phyloP scores from a whole-genome alignment of 2,329 filamentous ascomycete species.

The Aulographum hederae region DNA sequence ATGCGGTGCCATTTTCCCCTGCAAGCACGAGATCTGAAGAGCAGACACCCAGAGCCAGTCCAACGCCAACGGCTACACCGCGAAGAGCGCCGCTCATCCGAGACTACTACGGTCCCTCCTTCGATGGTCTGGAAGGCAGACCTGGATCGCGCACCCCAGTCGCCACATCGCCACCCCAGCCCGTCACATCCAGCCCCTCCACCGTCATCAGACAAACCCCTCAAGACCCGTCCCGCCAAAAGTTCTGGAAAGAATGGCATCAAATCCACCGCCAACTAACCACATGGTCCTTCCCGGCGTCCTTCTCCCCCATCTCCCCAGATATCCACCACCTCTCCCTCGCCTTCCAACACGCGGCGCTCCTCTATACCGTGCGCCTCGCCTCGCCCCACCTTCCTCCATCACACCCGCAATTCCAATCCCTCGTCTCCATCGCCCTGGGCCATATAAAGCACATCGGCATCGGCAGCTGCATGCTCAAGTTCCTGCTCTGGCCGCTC shows the following conservation, averaged over 20 bases:
- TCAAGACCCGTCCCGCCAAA: conserved; percentile 19
- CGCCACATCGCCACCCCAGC: conserved; percentile 20
- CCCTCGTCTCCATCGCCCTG: conserved; percentile 63
- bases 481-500: conserved; percentile 84
- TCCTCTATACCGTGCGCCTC: conserved; percentile 79
- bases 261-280: conserved; percentile 59
- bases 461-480: conserved; percentile 53
- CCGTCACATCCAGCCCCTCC: conserved; percentile 14
- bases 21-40: not conserved
- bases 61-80: not conserved
- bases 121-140: conserved; percentile 45
- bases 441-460: conserved; percentile 69
- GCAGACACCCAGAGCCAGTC: not conserved
- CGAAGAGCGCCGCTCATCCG: conserved; percentile 3
- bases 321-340: conserved; percentile 61
- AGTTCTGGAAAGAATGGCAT: conserved; percentile 80
- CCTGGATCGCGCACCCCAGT: conserved; percentile 46
- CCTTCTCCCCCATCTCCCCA: not conserved
- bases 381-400: conserved; percentile 59
- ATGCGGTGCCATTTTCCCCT: too few relatives aligned
- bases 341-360: conserved; percentile 73
- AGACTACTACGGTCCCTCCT: conserved; percentile 35
- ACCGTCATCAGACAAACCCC: conserved; percentile 13
- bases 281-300: conserved; percentile 33
- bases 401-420: conserved; percentile 60